phyloP scores from a whole-genome alignment of 257 asterid genomes.

The Datura wrightii region DNA sequence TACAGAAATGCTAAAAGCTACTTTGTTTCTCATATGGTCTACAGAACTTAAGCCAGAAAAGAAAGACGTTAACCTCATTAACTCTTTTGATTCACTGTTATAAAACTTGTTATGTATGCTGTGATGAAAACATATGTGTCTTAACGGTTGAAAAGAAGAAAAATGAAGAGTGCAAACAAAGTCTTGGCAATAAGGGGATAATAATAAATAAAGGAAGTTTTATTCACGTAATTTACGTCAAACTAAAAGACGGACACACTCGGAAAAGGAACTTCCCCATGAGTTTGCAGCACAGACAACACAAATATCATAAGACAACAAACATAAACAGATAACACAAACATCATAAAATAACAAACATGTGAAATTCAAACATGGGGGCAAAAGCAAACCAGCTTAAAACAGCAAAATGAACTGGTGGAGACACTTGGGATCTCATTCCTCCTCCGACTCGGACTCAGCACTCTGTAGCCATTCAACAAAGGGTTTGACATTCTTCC shows the following conservation, averaged over 20 bases:
- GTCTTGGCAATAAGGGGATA: background rate
- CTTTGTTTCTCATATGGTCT: no score
- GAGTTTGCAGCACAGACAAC: slow-evolving; percentile 9
- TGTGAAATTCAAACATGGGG: background rate
- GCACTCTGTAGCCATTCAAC: slow-evolving; percentile 53
- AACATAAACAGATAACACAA: background rate
- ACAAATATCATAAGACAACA: background rate
- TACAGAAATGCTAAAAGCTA: no score
- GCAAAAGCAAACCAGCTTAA: background rate
- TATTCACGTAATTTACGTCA: background rate
- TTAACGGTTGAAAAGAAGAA: no score
- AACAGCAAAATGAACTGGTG: background rate
- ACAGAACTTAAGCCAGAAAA: no score
- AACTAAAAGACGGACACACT: background rate
- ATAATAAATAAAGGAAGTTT: background rate
- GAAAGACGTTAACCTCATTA: no score
- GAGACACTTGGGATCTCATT: slow-evolving; percentile 30
- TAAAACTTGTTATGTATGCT: no score
- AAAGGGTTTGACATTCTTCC: slow-evolving; percentile 51
- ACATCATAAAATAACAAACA: background rate
- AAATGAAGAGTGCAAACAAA: no score
- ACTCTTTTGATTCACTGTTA: no score
- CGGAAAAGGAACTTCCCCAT: background rate
- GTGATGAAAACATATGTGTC: no score
- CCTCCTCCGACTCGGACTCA: slow-evolving; percentile 51